These are phyloP conservation scores for Tephrocybe sp. DNA, from an alignment of 768 basidiomycete species.

Conservation along the genomic window DNA sequence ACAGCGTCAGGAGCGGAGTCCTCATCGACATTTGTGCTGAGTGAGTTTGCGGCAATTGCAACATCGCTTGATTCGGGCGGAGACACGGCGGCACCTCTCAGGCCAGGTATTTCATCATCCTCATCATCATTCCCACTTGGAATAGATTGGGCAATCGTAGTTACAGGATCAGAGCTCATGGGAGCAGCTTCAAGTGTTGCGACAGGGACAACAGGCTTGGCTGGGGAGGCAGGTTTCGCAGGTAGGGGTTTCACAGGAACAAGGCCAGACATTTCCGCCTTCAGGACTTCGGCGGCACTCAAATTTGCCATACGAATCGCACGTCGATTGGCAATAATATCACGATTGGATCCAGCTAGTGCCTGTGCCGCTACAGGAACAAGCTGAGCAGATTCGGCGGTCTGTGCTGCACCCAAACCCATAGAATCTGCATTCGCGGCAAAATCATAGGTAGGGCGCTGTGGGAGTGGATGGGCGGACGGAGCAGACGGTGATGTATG, in stretches of 20 bases:
- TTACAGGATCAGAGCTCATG: slow-evolving; percentile 22
- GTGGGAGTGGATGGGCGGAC: slow-evolving; percentile 55
- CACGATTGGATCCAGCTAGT: slow-evolving; percentile 82
- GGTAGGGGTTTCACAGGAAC: slow-evolving; percentile 45
- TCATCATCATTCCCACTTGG: slow-evolving; percentile 15
- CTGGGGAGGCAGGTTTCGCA: slow-evolving; percentile 30
- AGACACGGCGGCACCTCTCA: slow-evolving; percentile 23
- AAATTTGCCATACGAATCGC: slow-evolving; percentile 95
- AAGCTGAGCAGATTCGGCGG: slow-evolving; percentile 54
- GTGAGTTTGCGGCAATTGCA: slow-evolving; percentile 12
- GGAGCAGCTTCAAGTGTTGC: slow-evolving; percentile 29
- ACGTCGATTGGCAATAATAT: slow-evolving; percentile 85
- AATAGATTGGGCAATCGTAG: slow-evolving; percentile 1
- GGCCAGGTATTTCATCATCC: slow-evolving; percentile 35
- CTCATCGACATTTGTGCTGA: slow-evolving; percentile 27
- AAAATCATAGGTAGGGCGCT: slow-evolving; percentile 65
- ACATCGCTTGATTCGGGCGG: slow-evolving; percentile 16
- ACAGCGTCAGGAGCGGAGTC: slow-evolving; percentile 28
- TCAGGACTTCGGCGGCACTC: slow-evolving; percentile 92
- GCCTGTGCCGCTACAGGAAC: slow-evolving; percentile 65
- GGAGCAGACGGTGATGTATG: slow-evolving; percentile 26
- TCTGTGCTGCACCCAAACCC: slow-evolving; percentile 65
- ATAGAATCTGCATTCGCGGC: slow-evolving; percentile 76
- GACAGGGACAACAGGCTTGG: slow-evolving; percentile 20
- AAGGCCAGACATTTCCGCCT: slow-evolving; percentile 77